These are phyloP conservation scores for Salix exigua DNA, from an alignment of 345 rosid species.

Conservation along the genomic window DNA sequence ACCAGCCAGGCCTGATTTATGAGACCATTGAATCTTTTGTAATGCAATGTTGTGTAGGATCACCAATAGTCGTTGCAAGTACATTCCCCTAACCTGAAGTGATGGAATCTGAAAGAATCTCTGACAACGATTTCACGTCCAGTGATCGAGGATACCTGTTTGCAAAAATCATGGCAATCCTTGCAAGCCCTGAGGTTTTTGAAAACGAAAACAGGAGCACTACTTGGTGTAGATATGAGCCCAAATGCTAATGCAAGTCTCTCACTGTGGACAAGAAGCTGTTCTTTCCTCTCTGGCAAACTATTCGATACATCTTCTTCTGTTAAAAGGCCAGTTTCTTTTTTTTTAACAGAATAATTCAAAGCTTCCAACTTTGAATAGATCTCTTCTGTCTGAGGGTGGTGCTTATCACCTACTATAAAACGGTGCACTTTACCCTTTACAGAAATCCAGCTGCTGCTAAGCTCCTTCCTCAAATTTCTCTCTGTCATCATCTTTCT, in stretches of 20 bases:
- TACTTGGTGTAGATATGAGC: conserved; percentile 42
- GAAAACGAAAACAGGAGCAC: conserved; percentile 52
- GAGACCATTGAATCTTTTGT: not conserved
- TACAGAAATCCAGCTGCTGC: conserved; percentile 70
- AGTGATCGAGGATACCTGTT: conserved; percentile 50
- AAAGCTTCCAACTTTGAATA: conserved; percentile 56
- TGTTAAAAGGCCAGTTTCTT: conserved; percentile 20
- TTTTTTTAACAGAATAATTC: conserved; percentile 9
- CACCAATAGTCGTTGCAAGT: conserved; percentile 81
- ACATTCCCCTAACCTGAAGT: conserved; percentile 59
- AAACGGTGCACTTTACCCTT: conserved; percentile 65
- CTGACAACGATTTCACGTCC: conserved; percentile 51
- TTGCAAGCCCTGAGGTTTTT: conserved; percentile 71
- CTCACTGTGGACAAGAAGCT: conserved; percentile 68
- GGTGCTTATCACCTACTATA: conserved; percentile 67
- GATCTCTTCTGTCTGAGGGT: conserved; percentile 52
- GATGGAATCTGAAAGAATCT: conserved; percentile 69
- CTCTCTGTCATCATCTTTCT: conserved; percentile 60
- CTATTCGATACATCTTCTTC: conserved; percentile 38
- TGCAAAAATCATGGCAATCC: conserved; percentile 73
- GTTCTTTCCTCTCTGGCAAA: conserved; percentile 52
- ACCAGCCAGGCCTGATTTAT: not conserved
- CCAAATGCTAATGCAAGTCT: conserved; percentile 73
- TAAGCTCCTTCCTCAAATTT: conserved; percentile 58
- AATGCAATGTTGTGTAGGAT: not conserved